A percentile compares a stretch with the other conserved stretches of the same genome.
phyloP scores from a whole-genome alignment of 345 rosid species.

The Camelina laxa region DNA sequence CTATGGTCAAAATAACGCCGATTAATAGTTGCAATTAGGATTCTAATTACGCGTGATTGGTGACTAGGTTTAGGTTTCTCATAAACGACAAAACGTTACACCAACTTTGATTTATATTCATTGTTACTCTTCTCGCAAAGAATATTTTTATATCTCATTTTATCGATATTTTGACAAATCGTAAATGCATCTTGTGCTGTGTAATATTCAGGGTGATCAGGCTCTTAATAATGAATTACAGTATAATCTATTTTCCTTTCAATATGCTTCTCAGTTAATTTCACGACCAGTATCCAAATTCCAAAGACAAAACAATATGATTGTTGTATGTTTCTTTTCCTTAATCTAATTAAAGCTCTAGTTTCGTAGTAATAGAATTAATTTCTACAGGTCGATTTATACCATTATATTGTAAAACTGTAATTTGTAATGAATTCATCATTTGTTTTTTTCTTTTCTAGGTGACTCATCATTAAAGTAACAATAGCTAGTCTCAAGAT shows the following conservation, averaged over 20 bases:
- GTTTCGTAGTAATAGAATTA: background rate
- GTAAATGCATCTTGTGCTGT: background rate
- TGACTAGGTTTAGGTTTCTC: slow-evolving; percentile 26
- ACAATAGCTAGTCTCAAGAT: background rate
- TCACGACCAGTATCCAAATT: background rate
- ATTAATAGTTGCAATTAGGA: slow-evolving; percentile 28
- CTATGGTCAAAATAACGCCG: slow-evolving; percentile 29
- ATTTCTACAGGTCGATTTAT: background rate
- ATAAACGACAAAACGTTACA: slow-evolving; percentile 51
- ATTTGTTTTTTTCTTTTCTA: background rate
- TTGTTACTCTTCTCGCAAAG: background rate
- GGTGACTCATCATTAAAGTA: background rate
- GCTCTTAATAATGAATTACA: background rate
- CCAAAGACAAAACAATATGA: background rate
- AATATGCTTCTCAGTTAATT: background rate
- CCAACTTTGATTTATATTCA: background rate
- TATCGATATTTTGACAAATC: background rate
- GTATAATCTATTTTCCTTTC: background rate
- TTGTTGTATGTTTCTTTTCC: background rate
- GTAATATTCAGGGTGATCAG: background rate
- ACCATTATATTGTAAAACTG: background rate
- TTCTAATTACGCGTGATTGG: slow-evolving; percentile 48
- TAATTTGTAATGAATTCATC: background rate
- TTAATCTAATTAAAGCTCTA: background rate
- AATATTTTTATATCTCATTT: background rate